A percentile compares a stretch with the other conserved stretches of the same genome.
phyloP scores from a whole-genome alignment of 2,329 filamentous ascomycete species.

The Geosmithia morbida region DNA sequence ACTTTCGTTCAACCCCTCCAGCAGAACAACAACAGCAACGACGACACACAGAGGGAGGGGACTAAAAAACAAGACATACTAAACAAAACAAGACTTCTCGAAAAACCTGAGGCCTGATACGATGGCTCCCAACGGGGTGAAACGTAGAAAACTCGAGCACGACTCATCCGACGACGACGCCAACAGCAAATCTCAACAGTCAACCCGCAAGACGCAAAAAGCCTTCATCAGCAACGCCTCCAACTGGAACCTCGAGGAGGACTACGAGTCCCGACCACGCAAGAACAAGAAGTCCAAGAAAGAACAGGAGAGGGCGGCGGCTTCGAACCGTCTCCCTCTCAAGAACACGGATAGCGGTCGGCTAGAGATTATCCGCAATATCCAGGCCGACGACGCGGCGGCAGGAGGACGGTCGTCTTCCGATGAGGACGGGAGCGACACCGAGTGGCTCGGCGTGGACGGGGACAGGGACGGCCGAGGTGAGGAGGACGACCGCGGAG shows the following conservation, averaged over 20 bases:
- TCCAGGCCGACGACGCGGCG: constrained; percentile 43
- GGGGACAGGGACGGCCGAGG: constrained; percentile 36
- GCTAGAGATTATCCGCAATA: constrained; percentile 43
- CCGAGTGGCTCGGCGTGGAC: constrained; percentile 48
- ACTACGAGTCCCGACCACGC: constrained; percentile 69
- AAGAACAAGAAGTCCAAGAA: constrained; percentile 53
- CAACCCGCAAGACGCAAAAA: constrained; percentile 29
- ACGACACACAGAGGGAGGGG: too few species aligned
- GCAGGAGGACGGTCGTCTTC: constrained; percentile 24
- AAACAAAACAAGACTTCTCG: too few species aligned
- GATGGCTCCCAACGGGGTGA: constrained; percentile 36
- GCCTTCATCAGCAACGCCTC: constrained; percentile 61
- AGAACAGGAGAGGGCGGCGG: constrained; percentile 56
- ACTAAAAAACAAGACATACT: too few species aligned
- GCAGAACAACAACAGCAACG: not conserved
- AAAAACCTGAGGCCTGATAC: constrained; percentile 1
- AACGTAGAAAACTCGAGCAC: constrained; percentile 44
- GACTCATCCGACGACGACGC: constrained; percentile 27
- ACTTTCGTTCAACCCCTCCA: not conserved
- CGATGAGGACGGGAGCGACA: constrained; percentile 32
- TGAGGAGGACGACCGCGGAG: constrained; percentile 19
- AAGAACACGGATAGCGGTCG: constrained; percentile 75
- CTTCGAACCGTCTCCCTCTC: constrained; percentile 67
- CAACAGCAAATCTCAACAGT: constrained; percentile 8
- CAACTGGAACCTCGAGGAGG: constrained; percentile 83